Percentiles rank a stretch among this genome's conserved stretches.
Evolutionary conservation across 2,329 filamentous ascomycete genomes (phyloP).

Genomic region (Trichoderma simmonsii): DNA sequence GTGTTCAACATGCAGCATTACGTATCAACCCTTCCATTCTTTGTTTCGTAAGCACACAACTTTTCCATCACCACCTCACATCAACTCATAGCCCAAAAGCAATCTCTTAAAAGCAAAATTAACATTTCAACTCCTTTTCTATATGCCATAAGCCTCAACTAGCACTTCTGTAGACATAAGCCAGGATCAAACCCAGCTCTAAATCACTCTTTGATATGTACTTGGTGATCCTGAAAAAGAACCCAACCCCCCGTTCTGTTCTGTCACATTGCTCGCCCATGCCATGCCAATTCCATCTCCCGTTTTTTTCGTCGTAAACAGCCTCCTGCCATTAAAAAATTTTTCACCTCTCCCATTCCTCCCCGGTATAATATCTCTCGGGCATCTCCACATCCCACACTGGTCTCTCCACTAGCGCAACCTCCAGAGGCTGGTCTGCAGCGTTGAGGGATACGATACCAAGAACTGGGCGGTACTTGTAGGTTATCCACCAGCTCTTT

Average conservation of each 20-base stretch:
- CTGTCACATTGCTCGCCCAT: neutral
- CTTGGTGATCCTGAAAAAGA: neutral
- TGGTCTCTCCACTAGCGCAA: slow-evolving; percentile 84
- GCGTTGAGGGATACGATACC: slow-evolving; percentile 56
- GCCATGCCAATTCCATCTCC: neutral
- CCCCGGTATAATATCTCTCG: slow-evolving; percentile 63
- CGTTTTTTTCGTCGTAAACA: neutral
- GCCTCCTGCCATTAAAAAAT: neutral
- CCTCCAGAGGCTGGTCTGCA: slow-evolving; percentile 58
- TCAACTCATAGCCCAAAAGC: neutral
- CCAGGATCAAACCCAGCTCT: neutral
- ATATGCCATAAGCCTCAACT: slow-evolving; percentile 1
- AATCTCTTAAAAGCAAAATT: neutral
- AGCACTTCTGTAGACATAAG: slow-evolving; percentile 2
- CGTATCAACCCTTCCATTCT: neutral
- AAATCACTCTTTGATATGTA: slow-evolving; percentile 7
- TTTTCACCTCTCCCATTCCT: slow-evolving; percentile 46
- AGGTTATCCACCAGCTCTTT: slow-evolving; percentile 70
- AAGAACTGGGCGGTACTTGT: slow-evolving; percentile 91
- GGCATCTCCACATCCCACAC: slow-evolving; percentile 78
- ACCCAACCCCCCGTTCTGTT: neutral
- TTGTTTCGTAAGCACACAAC: neutral
- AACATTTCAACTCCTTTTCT: slow-evolving; percentile 8
- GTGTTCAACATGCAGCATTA: neutral
- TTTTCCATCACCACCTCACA: neutral